Conservation (phyloP, 345 rosid genomes). For the Brassica juncea region DNA sequence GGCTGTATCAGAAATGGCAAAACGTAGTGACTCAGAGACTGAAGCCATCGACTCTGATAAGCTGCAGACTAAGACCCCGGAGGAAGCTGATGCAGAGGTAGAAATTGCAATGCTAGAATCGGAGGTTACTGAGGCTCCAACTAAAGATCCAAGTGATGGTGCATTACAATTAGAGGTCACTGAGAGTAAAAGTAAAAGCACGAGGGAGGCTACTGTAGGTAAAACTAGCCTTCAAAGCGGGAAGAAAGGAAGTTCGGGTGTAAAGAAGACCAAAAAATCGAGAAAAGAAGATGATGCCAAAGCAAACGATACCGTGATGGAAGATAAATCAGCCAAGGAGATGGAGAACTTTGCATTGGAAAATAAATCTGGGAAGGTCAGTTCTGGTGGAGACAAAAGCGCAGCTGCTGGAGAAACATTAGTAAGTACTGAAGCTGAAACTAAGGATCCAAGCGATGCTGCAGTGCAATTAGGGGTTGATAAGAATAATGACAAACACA, state of each 20-base stretch:
- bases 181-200: slow-evolving; percentile 29
- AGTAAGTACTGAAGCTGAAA: slow-evolving; percentile 31
- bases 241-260: slow-evolving; percentile 37
- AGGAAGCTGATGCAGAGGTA: slow-evolving; percentile 27
- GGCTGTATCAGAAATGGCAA: slow-evolving; percentile 34
- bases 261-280: slow-evolving; percentile 29
- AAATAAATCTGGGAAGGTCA: slow-evolving; percentile 6
- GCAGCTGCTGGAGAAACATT: slow-evolving; percentile 24
- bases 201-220: slow-evolving; percentile 27
- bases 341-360: slow-evolving; percentile 50
- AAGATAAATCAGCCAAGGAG: slow-evolving; percentile 38
- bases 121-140: slow-evolving; percentile 22
- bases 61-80: slow-evolving; percentile 26
- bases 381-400: slow-evolving; percentile 33
- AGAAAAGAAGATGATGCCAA: slow-evolving; percentile 28
- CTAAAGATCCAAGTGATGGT: slow-evolving; percentile 28
- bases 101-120: slow-evolving; percentile 25
- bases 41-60: slow-evolving; percentile 42
- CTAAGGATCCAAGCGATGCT: slow-evolving; percentile 13
- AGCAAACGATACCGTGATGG: slow-evolving; percentile 21
- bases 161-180: slow-evolving; percentile 25
- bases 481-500: slow-evolving; percentile 24
- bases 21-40: slow-evolving; percentile 29
- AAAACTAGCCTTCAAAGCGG: slow-evolving; percentile 28
- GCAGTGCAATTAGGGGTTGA: slow-evolving; percentile 23